Evolutionary conservation across 192 early-diverging fungal species (phyloP), one percentile per base, ranked within the genome.

Genomic region (Mortierella hygrophila): DNA sequence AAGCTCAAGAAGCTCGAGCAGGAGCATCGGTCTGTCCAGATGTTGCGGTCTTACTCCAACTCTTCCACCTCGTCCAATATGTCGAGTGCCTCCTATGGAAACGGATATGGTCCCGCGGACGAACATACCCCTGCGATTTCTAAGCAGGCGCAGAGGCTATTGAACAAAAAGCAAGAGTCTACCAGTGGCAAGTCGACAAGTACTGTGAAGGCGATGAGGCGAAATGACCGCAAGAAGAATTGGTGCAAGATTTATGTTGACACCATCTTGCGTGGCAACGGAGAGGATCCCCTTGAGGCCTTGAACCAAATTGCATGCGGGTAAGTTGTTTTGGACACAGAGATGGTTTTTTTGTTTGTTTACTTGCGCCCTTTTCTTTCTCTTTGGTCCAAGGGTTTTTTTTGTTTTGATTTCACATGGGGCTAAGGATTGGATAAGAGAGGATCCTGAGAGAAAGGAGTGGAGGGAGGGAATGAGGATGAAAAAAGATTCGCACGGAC

Each of bases 211-310:
- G 79, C 42, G 16, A 86, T 86, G 84, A 77, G 76, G 52, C 70
- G 84, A 13, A 42, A 71, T 6, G 84, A 86, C 35, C 54, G 84
- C 23, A 86, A 86, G 57, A 80, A 81, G 76, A 86, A 86, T 37
- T 86, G 84, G 84, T 86, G 84, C 72, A 80, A 86, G 65, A 71
- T 81, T 15, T 86, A 86, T 81, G 84, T 86, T 23, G 84, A 86
- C 70, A 44, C 84, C 29, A 81, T 86, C 37, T 54, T 86, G 32
- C 84, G 84, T 68, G 84, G 84, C 29, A 77, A 78, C 40, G 72
- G 84, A 13, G 79, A 86, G 18, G 77, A 76, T 65, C 79, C 76
- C 10, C 38, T 86, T 0, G 63, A 74, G 49, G 8, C 84, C 1
- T 47, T 86, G 84, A 77, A 52, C 44, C 57, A 77, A 49, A 72